phyloP scores from a whole-genome alignment of 2,329 filamentous ascomycete genomes.

The Claviceps spartinae region DNA sequence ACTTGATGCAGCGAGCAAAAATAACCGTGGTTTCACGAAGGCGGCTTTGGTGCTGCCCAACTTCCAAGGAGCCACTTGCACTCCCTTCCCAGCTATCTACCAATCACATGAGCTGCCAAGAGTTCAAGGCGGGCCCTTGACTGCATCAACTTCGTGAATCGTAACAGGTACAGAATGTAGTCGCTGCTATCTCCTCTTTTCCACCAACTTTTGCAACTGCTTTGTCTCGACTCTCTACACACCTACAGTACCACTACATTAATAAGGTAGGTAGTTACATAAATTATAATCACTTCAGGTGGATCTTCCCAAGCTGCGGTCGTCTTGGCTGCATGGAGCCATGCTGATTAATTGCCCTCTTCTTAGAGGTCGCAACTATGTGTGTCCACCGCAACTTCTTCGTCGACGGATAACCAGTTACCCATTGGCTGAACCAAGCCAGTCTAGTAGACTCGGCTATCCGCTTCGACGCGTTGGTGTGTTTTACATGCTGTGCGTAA shows the following conservation, averaged over 20 bases:
- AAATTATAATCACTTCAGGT: neutral
- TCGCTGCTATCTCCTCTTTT: neutral
- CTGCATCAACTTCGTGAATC: neutral
- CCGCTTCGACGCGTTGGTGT: neutral
- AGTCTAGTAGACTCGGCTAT: neutral
- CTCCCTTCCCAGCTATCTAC: neutral
- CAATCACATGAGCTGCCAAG: neutral
- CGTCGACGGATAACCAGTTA: conserved; percentile 4
- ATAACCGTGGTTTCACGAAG: neutral
- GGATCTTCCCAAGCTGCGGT: neutral
- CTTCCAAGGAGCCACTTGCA: neutral
- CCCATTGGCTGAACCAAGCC: conserved; percentile 5
- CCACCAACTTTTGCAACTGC: neutral
- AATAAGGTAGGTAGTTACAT: too few relatives aligned
- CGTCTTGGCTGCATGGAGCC: conserved; percentile 1
- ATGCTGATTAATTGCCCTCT: conserved; percentile 23
- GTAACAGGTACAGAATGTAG: too few relatives aligned
- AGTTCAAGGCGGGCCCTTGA: neutral
- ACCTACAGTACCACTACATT: neutral
- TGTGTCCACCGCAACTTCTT: conserved; percentile 1
- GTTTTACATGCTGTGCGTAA: neutral
- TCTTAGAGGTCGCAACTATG: conserved; percentile 16
- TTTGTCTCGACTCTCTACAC: neutral
- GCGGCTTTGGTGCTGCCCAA: neutral
- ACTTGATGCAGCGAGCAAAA: neutral